Base-by-base conservation (phyloP, 2,329 filamentous ascomycete species). In the Rasamsonia emersonii region DNA sequence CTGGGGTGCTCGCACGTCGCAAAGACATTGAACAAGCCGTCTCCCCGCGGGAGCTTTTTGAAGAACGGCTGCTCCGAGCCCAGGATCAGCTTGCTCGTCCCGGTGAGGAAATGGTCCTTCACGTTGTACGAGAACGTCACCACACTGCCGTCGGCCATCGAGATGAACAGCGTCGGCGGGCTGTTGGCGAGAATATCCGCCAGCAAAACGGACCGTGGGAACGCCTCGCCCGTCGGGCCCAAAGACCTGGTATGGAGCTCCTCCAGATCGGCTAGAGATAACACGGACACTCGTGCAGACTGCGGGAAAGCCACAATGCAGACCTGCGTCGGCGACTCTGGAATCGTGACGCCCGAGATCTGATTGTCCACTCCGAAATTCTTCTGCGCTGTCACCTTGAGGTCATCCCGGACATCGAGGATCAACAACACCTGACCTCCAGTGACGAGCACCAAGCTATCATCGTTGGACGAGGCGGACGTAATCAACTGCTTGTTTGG, bases 1-100 rank as follows among this genome's bases (percentile, higher is more conserved):
- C 85, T 95, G 0, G 91, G 84, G 51, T 95, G 86, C 49, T 98
- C 91, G 36, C 86, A 94, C 0, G 86, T 93, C 1, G 86, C 86
- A 53, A 98, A 93, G 1, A 98, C 79, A 46, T 83, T 93, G 52
- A 72, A 82, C 1, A 85, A 63, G 0, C 73, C 68, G 32, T 79
- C 65, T 1, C 67, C 67, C 30, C 79, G 73, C 0, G 86, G 84
- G 2, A 98, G 62, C 14, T 82, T 68, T 37, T 89, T 82, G 46
- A 98, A 79, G 9, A 75, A 77, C 2, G 89, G 83, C 44, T 93
- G 82, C 38, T 86, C 81, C 9, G 83, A 89, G 15, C 91, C 89
- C 9, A 98, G 67, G 1, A 89, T 77, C 15, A 93, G 79, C 46
- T 78, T 86, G 53, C 88, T 94, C 41, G 80, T 77, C 1, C 76